A percentile compares a stretch with the other conserved stretches of the same genome.
phyloP scores from a whole-genome alignment of 805 yeast genomes.

The Wickerhamomyces subpelliculosus region DNA sequence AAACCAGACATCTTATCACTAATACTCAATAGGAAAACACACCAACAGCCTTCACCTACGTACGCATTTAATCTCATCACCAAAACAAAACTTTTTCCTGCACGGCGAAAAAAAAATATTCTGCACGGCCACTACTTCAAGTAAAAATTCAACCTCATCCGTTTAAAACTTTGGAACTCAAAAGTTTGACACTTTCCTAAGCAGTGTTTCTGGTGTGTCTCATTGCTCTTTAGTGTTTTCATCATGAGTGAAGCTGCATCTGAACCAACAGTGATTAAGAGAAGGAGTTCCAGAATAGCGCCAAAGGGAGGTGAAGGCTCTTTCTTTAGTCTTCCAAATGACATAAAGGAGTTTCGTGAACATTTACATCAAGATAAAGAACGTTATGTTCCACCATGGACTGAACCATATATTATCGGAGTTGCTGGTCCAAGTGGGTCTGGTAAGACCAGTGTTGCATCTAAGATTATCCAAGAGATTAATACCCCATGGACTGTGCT shows the following conservation, averaged over 20 bases:
- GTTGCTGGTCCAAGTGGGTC: slow-evolving; percentile 84
- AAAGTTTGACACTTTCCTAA: no score
- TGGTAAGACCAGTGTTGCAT: slow-evolving; percentile 91
- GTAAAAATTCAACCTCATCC: no score
- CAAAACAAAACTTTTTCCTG: no score
- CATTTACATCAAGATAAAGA: slow-evolving; percentile 1
- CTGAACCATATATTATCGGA: slow-evolving; percentile 80
- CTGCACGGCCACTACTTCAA: no score
- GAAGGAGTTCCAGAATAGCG: not conserved
- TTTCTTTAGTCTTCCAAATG: not conserved
- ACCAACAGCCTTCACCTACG: no score
- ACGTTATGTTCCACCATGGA: slow-evolving; percentile 76
- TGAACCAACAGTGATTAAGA: not conserved
- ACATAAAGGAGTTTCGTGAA: not conserved
- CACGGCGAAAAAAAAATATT: no score
- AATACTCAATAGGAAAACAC: no score
- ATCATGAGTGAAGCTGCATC: not conserved
- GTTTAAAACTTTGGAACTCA: no score
- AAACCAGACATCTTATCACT: slow-evolving; percentile 1
- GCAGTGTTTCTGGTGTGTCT: no score
- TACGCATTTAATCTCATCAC: no score
- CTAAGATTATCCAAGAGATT: slow-evolving; percentile 65
- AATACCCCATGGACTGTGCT: slow-evolving; percentile 94
- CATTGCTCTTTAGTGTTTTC: no score
- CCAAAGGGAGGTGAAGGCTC: not conserved